Percentiles rank a stretch among this genome's conserved stretches.
phyloP scores from a whole-genome alignment of 164 flowering plant genomes.

The Umbellularia californica region DNA sequence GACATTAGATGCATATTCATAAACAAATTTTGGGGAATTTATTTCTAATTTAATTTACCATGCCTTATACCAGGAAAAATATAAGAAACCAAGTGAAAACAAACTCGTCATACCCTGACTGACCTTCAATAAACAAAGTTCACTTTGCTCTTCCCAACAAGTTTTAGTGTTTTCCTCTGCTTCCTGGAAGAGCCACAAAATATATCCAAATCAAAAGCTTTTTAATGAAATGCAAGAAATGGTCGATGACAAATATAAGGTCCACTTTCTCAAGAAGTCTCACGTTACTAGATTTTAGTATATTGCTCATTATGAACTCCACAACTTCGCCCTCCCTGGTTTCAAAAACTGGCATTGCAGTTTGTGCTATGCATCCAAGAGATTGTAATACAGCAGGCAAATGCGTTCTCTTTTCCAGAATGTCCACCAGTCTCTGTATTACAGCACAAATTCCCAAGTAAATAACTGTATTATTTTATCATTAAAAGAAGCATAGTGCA shows the following conservation, averaged over 20 bases:
- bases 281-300: conserved; percentile 60
- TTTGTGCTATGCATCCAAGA: conserved; percentile 93
- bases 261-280: conserved; percentile 13
- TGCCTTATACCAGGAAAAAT: conserved; percentile 2
- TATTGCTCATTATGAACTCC: conserved; percentile 58
- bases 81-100: conserved; percentile 6
- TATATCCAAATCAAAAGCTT: conserved; percentile 2
- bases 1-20: background rate
- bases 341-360: conserved; percentile 95
- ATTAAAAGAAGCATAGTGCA: background rate
- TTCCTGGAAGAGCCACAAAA: conserved; percentile 39
- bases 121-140: conserved; percentile 84
- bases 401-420: conserved; percentile 75
- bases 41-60: background rate
- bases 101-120: conserved; percentile 18
- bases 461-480: background rate
- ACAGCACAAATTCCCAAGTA: conserved; percentile 17
- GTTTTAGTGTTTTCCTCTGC: conserved; percentile 33
- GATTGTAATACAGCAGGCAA: conserved; percentile 91
- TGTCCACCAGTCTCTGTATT: conserved; percentile 89
- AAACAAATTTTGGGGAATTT: background rate
- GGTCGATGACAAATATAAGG: background rate
- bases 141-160: conserved; percentile 82
- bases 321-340: conserved; percentile 86
- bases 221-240: background rate